Base-by-base conservation (phyloP, 106 monocot species). In the Dendrobium huoshanense region DNA sequence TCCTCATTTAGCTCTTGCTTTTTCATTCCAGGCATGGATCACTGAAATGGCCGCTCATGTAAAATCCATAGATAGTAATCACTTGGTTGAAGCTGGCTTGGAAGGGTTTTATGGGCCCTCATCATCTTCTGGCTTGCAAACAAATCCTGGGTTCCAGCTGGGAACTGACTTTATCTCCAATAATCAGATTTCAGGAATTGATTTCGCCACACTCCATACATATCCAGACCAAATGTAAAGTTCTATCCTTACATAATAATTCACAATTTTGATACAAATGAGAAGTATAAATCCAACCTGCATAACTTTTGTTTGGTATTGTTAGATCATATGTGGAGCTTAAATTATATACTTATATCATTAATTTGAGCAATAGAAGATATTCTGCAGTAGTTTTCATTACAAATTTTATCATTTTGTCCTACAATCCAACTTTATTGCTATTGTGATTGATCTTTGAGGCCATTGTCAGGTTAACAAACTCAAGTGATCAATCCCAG, bases 101-200 rank as follows among this genome's bases (percentile, higher is more conserved):
- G 92, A 92, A 85, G 92, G 92, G 27, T 95, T 92, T 73, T 95
- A 90, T 40, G 92, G 87, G 13, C 54, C 42, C 24, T 75, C 83
- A 45, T 77, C 86, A 4, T 42, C 89, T 20, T 75, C n/a, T 10
- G 58, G 40, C 56, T 24, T 48, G 47, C 58, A 79, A 54, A 19
- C 51, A 73, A 85, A 88, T 78, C 84, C 51, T 22, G 83, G 87
- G 13, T 84, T 88, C 55, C 83, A 92, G 79, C 83, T 92, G 7
- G 95, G 95, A 72, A 95, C 95, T 2, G 88, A 95, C 73, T 95
- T 95, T 85, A 90, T 95, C 49, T 73, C 92, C 11, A 95, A 95
- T 80, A 95, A 95, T 76, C 88, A 82, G 81, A 85, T 92, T 47
- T 79, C 90, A 4, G 92, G 85, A 40, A 90, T 95, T 20, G 95